Evolutionary conservation across 2,329 filamentous ascomycete genomes (phyloP).

Genomic region (Pseudogymnoascus sp.): DNA sequence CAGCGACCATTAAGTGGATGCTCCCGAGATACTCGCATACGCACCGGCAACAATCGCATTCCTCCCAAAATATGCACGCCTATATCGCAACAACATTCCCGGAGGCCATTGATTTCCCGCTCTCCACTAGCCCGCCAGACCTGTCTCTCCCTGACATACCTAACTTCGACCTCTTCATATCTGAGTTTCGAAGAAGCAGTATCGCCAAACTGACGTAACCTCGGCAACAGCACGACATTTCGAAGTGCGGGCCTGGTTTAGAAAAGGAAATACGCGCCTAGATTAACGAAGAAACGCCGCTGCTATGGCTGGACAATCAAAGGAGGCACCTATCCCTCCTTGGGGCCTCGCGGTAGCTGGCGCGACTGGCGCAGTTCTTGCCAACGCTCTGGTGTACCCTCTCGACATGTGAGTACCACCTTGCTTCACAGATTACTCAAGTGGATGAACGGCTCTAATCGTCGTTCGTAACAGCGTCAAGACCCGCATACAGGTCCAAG

Average conservation of each 20-base stretch:
- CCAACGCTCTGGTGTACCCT: slow-evolving; percentile 92
- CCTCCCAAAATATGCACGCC: slow-evolving; percentile 4
- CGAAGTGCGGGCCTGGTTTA: background rate
- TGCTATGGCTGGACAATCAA: slow-evolving; percentile 23
- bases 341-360: slow-evolving; percentile 93
- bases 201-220: background rate
- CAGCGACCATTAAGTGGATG: slow-evolving; percentile 1
- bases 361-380: slow-evolving; percentile 84
- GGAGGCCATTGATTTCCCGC: slow-evolving; percentile 3
- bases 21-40: slow-evolving; percentile 8
- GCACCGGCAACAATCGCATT: slow-evolving; percentile 2
- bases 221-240: slow-evolving; percentile 8
- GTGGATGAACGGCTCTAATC: background rate
- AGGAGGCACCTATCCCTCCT: slow-evolving; percentile 55
- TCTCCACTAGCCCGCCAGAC: background rate
- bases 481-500: slow-evolving; percentile 90
- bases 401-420: slow-evolving; percentile 73
- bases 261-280: background rate
- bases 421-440: background rate
- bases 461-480: slow-evolving; percentile 60
- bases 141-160: background rate
- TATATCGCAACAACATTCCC: slow-evolving; percentile 7
- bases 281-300: background rate
- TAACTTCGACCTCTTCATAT: slow-evolving; percentile 1
- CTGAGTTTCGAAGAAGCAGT: background rate